Conservation (phyloP, 192 early-diverging fungal species). For the Rhizoclosmatium sp. region DNA sequence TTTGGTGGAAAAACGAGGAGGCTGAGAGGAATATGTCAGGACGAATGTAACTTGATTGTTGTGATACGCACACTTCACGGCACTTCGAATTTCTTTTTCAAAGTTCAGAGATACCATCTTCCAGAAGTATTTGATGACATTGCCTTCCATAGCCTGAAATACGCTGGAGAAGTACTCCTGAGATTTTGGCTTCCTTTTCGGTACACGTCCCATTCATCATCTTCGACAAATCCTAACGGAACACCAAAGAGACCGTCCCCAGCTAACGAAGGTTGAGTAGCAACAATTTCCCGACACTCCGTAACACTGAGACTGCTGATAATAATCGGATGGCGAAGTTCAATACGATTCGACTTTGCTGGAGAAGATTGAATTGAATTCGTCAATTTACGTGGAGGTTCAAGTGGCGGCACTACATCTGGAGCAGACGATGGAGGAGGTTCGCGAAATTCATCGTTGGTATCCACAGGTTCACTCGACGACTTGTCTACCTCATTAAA, state of each 20-base stretch:
- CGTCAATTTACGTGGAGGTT: background rate
- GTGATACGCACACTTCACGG: constrained; percentile 45
- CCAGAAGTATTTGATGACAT: constrained; percentile 50
- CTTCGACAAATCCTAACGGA: constrained; percentile 27
- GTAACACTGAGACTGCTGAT: constrained; percentile 11
- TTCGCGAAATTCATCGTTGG: too few relatives aligned
- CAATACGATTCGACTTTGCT: background rate
- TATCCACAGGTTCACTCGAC: too few relatives aligned
- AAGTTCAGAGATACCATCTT: constrained; percentile 41
- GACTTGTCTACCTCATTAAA: too few relatives aligned
- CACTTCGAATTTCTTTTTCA: constrained; percentile 49
- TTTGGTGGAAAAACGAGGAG: constrained; percentile 46
- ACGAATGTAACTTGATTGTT: background rate
- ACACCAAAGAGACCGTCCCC: constrained; percentile 30
- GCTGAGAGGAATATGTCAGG: constrained; percentile 29
- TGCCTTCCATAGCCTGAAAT: constrained; percentile 41
- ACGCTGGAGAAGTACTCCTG: too few relatives aligned
- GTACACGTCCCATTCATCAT: background rate
- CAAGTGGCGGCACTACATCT: background rate
- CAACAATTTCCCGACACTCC: constrained; percentile 21
- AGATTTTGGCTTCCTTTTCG: too few relatives aligned
- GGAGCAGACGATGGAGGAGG: too few relatives aligned
- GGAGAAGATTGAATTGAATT: background rate
- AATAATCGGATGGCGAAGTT: constrained; percentile 13
- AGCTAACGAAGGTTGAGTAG: background rate